Base-by-base conservation (phyloP, 2,329 filamentous ascomycete genomes). In the Botrytis tulipae region DNA sequence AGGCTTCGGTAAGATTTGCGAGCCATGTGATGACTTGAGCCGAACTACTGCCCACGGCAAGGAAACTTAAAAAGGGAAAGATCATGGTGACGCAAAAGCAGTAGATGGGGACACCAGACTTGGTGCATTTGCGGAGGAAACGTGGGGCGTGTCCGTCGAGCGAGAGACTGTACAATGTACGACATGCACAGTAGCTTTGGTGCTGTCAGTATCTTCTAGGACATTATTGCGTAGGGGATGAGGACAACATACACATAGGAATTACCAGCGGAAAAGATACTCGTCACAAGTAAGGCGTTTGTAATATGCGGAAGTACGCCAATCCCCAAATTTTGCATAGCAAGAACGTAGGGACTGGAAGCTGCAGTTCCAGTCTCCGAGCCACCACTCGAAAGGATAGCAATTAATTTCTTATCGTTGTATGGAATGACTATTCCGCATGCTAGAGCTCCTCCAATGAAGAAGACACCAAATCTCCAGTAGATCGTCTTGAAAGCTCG, bases 401-500 rank as follows among this genome's bases (percentile, higher is more conserved):
- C 84, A 32, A 81, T 83, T 73, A 93, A 83, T 20, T 84, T 85
- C 0, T 83, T 77, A 77, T 93, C 89, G 74, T 92, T 87, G 80
- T 89, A 90, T 5, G 91, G 85, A 67, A 93, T 85, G 65, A 92
- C 82, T 66, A 93, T 90, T 29, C 90, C 90, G 37, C 92, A 87
- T 42, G 86, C 86, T 1, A 94, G 84, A 2, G 90, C 89, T 8
- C 91, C 91, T 1, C 91, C 85, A 37, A 93, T 86, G 82, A 93
- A 93, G 82, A 94, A 93, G 25, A 89, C 82, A 3, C 88, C 90
- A 68, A 94, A 86, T 62, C 92, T 89, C 80, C 90, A 92, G 82
- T 93, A 93, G 10, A 93, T 90, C 0, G 89, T 90, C 78, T 92
- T 93, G 83, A 89, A 93, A 1, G 92, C 92, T 65, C 86, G 86